phyloP scores from a whole-genome alignment of 2,329 filamentous ascomycete species.

The Didymella keratinophila region DNA sequence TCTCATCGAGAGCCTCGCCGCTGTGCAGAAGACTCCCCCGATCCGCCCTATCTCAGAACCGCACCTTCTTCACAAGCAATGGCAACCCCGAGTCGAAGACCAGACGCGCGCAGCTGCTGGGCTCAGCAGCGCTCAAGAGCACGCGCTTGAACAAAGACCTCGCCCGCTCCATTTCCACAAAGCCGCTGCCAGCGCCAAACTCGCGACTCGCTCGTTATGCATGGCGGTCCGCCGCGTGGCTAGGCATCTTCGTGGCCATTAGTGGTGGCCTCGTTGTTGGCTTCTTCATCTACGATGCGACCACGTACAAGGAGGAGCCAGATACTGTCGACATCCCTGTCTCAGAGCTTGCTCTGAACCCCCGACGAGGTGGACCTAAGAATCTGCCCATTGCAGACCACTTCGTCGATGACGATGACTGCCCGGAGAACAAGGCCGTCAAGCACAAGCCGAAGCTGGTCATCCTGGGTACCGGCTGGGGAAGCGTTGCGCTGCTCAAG shows the following conservation, averaged over 20 bases:
- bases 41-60: constrained; percentile 26
- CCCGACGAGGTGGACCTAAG: constrained; percentile 86
- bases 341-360: constrained; percentile 82
- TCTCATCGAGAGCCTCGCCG: constrained; percentile 28
- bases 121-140: constrained; percentile 29
- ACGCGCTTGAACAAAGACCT: constrained; percentile 30
- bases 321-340: constrained; percentile 77
- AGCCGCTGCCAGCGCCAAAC: constrained; percentile 41
- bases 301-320: constrained; percentile 80
- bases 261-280: constrained; percentile 73
- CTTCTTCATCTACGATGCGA: constrained; percentile 94
- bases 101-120: constrained; percentile 35
- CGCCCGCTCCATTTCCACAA: constrained; percentile 41
- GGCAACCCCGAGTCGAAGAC: constrained; percentile 27
- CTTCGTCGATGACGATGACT: constrained; percentile 88
- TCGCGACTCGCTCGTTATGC: constrained; percentile 60
- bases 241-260: constrained; percentile 79
- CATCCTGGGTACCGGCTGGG: constrained; percentile 93
- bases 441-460: constrained; percentile 94
- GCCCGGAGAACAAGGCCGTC: constrained; percentile 69
- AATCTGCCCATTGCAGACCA: constrained; percentile 91
- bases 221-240: constrained; percentile 73
- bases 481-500: constrained; percentile 89
- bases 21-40: constrained; percentile 24
- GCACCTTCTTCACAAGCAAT: constrained; percentile 40